Conservation (phyloP, 257 asterid species). For the Ophiorrhiza pumila region DNA sequence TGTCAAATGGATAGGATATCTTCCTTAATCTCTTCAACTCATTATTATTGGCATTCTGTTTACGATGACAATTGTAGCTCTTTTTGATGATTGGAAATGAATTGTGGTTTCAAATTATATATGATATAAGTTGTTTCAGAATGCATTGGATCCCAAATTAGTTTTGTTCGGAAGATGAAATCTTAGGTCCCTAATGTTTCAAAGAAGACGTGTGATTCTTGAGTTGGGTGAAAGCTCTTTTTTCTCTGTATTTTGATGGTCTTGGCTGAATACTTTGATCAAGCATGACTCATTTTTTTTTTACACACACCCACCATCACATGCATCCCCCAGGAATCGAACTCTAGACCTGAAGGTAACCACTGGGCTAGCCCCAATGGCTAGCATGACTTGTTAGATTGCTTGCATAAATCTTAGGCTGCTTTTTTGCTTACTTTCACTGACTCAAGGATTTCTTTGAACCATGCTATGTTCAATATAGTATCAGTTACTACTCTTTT, state of each 20-base stretch:
- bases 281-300: too few species aligned
- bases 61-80: background rate
- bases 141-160: background rate
- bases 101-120: background rate
- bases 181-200: background rate
- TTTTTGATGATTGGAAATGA: background rate
- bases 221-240: background rate
- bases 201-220: background rate
- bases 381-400: too few species aligned
- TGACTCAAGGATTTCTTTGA: background rate
- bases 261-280: background rate
- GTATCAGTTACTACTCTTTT: background rate
- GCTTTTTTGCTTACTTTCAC: background rate
- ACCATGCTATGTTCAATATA: background rate
- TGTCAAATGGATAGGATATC: background rate
- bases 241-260: background rate
- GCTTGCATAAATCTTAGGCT: too few species aligned
- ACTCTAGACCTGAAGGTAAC: too few species aligned
- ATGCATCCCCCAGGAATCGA: too few species aligned
- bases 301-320: too few species aligned
- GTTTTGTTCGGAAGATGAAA: background rate
- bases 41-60: background rate
- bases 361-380: too few species aligned
- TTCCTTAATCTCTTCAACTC: background rate
- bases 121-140: background rate